These are phyloP conservation scores for Cryptococcus neoformans DNA, from an alignment of 1,284 basidiomycete genomes.

Conservation along the genomic window DNA sequence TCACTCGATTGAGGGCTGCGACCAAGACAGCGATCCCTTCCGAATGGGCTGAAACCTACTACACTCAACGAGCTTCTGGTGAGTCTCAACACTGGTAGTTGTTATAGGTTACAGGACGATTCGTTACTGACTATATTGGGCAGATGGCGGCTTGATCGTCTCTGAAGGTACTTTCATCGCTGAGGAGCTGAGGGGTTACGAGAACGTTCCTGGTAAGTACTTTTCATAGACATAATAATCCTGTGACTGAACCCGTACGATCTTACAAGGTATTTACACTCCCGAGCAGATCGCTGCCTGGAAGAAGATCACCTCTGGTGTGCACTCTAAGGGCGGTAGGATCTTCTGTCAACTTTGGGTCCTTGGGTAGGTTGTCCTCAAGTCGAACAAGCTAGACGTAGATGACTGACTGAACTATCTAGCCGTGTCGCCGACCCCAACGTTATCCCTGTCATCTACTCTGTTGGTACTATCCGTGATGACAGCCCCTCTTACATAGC, in stretches of 20 bases:
- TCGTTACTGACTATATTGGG: neutral
- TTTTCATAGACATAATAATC: neutral
- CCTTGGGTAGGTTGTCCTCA: constrained; percentile 40
- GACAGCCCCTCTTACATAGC: neutral
- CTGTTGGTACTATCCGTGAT: constrained; percentile 5
- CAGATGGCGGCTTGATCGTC: constrained; percentile 41
- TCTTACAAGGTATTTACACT: constrained; percentile 20
- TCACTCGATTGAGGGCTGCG: constrained; percentile 39
- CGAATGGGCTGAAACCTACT: constrained; percentile 39
- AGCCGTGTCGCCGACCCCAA: constrained; percentile 16
- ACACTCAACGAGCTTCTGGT: constrained; percentile 40
- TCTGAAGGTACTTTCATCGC: constrained; percentile 36
- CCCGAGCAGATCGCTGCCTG: constrained; percentile 24
- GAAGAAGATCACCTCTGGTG: constrained; percentile 49
- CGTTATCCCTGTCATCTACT: constrained; percentile 8
- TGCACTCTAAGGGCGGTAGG: constrained; percentile 52
- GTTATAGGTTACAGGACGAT: neutral
- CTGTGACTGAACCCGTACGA: neutral
- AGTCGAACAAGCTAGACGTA: no score
- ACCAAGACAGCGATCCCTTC: constrained; percentile 21
- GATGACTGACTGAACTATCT: neutral
- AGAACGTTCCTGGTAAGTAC: constrained; percentile 12
- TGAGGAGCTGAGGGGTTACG: constrained; percentile 16
- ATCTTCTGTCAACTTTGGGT: constrained; percentile 57
- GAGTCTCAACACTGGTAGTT: neutral